Conservation (phyloP, 257 asterid species). For the Plantago elongata region DNA sequence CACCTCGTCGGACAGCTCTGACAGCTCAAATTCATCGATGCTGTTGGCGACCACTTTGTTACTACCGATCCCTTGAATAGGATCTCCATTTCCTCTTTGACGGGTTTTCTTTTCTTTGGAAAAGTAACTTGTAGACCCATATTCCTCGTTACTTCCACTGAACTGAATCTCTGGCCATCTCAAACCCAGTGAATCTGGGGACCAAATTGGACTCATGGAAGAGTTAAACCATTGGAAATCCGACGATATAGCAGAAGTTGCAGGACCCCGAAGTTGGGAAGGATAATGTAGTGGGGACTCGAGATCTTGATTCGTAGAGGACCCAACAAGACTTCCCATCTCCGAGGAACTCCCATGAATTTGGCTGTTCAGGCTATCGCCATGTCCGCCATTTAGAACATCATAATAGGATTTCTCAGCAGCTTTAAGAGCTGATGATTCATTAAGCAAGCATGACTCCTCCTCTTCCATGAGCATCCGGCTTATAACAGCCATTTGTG, state of each 20-base stretch:
- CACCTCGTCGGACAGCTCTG: conserved; percentile 8
- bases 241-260: no score
- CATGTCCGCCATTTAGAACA: background rate
- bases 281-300: no score
- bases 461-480: conserved; percentile 10
- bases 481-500: background rate
- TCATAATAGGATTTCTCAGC: conserved; percentile 9
- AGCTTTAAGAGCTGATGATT: conserved; percentile 4
- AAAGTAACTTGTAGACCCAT: no score
- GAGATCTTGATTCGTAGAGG: background rate
- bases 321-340: background rate
- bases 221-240: background rate
- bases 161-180: no score
- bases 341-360: conserved; percentile 5
- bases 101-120: background rate
- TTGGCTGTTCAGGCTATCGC: background rate
- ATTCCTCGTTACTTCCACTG: no score
- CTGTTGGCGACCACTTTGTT: background rate
- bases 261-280: background rate
- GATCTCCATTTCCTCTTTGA: background rate
- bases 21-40: background rate
- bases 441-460: background rate
- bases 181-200: no score
- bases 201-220: background rate
- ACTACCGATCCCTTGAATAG: background rate